Base-by-base conservation (phyloP, 2,329 filamentous ascomycete genomes). In the Trichoderma pleuroti region DNA sequence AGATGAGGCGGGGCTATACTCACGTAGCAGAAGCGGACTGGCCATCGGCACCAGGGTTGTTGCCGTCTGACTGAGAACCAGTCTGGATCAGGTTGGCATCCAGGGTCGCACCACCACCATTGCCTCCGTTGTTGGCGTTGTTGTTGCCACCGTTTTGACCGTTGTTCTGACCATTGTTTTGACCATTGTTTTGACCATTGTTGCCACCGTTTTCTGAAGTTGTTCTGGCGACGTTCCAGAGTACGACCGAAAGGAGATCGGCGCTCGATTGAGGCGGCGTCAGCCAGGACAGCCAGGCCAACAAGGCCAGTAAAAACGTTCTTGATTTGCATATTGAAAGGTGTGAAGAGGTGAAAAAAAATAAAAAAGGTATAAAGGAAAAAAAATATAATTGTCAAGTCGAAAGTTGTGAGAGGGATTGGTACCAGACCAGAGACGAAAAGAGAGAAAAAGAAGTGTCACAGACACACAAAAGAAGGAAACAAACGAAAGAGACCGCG, bases 1-100 rank as follows among this genome's bases (percentile, higher is more conserved):
- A 42, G 2, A 87, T 88, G 67, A 11, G 82, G 49, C 24, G n/a
- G 1, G 26, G n/a, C 18, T 74, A n/a, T 26, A 77, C 87, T 78
- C 76, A 88, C 84, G 85, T 88, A 16, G 76, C 75, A 8, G 87
- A 90, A 46, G 85, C 80, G 34, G 85, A 78, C 76, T 89, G 87
- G 61, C 85, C 86, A 52, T 80, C 80, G 0, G 80, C 80, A 6
- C 77, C 79, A 24, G 81, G 81, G 65, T 81, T 78, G 74, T 86
- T 82, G 60, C 86, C 87, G 46, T 86, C 84, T 14, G 78, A 77
- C 69, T 81, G 77, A 8, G 86, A 87, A 62, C 82, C 86, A 21
- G 81, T 82, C 77, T 88, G 86, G 59, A 88, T 67, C 67, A 81
- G 83, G 61, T 84, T 79, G 16, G 79, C 73, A 34, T 81, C 74